Evolutionary conservation across 176 grass and related monocot genomes (phyloP), one percentile per base, ranked within the genome.

Genomic region (Triticum dicoccoides): DNA sequence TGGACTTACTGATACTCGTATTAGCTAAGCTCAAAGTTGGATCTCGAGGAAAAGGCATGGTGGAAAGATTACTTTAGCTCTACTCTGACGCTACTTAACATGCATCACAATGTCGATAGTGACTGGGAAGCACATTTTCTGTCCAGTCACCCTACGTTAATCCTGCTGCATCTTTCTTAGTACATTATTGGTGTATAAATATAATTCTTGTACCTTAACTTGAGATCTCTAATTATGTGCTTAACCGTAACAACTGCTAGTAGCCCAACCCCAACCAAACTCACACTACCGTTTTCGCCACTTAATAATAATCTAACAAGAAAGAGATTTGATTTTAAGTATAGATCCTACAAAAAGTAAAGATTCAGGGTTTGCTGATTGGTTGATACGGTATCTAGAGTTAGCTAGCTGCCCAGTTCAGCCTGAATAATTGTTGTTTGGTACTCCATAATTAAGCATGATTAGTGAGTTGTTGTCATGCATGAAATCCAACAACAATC

Each of bases 211-310:
- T 41, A 2, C 38, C 38, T 41, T 41, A 41, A 41, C 38, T 41
- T 8, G 38, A 41, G 38, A 41, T 2, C 38, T 41, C 38, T 41
- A 41, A 41, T 41, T 41, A 41, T 41, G 73, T 5, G 38, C 38
- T 76, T 76, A 76, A 76, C 73, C 17, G 35, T 80, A 80, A 78
- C 76, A 61, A 61, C 52, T 13, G 32, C 32, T 38, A 73, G 2
- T 45, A 58, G 56, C 14, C 76, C 32, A 78, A 78, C 6, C 34
- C 77, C 6, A 64, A 39, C n/a, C 77, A 39, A 64, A 24, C 34
- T 41, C 35, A 10, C 77, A 41, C 0, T 41, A 39, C 30, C 25
- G 3, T 62, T 62, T 35, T 11, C 24, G 23, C 25, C 32, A 79
- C 77, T 63, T 54, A 35, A 59, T 79, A 79, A 79, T 32, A 79